Base-by-base conservation (phyloP, 306 rosid species). In the Sicyos edulis region DNA sequence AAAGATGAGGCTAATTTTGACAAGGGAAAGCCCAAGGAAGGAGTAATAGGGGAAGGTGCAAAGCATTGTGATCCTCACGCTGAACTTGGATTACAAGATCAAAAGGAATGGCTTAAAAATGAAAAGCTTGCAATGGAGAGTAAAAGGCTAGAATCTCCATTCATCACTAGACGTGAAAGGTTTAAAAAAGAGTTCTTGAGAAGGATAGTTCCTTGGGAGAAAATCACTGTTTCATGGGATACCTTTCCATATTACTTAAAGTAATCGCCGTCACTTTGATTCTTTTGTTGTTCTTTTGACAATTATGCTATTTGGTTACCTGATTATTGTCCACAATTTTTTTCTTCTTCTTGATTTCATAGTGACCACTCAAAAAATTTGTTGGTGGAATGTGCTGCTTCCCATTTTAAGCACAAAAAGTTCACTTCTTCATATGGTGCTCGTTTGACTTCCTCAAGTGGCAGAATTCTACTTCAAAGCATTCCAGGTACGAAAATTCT, bases 161-260 rank as follows among this genome's bases (percentile, higher is more conserved):
- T 91, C 80, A 75, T 86, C 80, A 86, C 95, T 0, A 85, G 85
- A 79, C 83, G 79, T 55, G 95, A 93, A 72, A 93, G 78, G 89
- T 88, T 91, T 69, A 91, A 83, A 71, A 88, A 86, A 15, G 99
- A 91, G 87, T 86, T 91, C 77, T 70, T 85, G 26, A 80, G 92
- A 79, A 90, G 97, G 83, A 80, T 91, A 79, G 82, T 91, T 85
- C 97, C 99, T 0, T 91, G 96, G 97, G 99, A 93, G 84, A 91
- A 91, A 75, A 83, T 88, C 72, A 85, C 89, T 52, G 87, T 93
- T 71, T 87, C 99, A 10, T 93, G 96, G 99, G 95, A 91, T 64
- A 80, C 88, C 22, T 91, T 93, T 83, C 99, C 99, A 21, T 93
- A 93, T 83, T 81, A 88, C 80, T 70, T 93, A 52, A 71, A 87